Evolutionary conservation across 2,329 filamentous ascomycete genomes (phyloP), one percentile per base, ranked within the genome.

Genomic region (Chaetothyriales sp.): DNA sequence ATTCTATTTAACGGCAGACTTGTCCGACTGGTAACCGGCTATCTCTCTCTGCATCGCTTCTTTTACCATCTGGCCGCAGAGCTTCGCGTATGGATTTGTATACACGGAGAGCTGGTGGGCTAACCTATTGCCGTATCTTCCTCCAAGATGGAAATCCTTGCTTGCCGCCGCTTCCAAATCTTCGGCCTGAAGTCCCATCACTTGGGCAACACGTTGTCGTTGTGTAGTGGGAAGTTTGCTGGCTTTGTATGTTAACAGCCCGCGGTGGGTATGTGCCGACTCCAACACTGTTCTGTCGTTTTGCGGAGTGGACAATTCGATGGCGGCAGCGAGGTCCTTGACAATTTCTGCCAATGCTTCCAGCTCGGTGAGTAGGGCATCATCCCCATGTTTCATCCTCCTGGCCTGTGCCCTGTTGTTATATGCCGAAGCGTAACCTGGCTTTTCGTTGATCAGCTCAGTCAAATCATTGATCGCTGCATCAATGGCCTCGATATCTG

Each of bases 31-130:
- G 18, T 56, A 60, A 10, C 65, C 63, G 43, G 63, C 67, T 49
- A 72, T 66, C 64, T 80, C 77, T 62, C 76, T 75, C 58, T 64
- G 70, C 65, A 80, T 66, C 12, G 77, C 77, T 63, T 79, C 74
- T 65, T 74, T 75, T 9, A 80, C 77, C 61, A 80, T 79, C 1
- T 70, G 74, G 3, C 77, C 77, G 63, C 77, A 80, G 66, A 80
- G 72, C 65, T 78, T 79, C 28, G 76, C 76, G 64, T 80, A 78
- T 26, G 77, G 77, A 65, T 80, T 80, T 46, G 76, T 79, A 62
- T 73, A 68, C 15, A 80, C 76, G 12, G 75, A 74, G 66, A 80
- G 66, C 57, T 76, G 72, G 58, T 73, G 70, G 44, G 75, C 77
- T 20, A 76, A 68, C 51, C 74, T 70, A 61, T 78, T 78, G 1